Conservation (phyloP, 352 stramenopile species). For the Phytopythium cucurbitacearum region DNA sequence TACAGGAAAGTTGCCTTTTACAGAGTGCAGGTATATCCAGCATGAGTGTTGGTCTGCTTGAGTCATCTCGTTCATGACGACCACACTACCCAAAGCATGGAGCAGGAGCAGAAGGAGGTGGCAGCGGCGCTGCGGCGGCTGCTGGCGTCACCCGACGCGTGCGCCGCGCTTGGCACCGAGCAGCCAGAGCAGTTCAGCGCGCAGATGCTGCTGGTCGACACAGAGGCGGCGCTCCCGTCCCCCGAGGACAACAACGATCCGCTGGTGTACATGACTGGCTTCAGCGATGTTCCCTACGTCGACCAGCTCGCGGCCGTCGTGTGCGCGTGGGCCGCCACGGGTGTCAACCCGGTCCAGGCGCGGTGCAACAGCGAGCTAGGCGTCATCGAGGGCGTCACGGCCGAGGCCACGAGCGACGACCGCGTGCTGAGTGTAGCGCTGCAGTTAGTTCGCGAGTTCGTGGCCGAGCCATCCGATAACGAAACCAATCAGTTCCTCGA, state of each 20-base stretch:
- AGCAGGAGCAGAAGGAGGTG: background rate
- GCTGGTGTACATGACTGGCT: constrained; percentile 3
- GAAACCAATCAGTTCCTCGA: constrained; percentile 23
- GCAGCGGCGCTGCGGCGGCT: background rate
- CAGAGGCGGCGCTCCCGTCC: background rate
- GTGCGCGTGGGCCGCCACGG: constrained; percentile 24
- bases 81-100: background rate
- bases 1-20: too few species aligned
- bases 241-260: constrained; percentile 1
- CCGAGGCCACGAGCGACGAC: constrained; percentile 16
- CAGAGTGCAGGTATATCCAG: too few species aligned
- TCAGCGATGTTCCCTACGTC: constrained; percentile 25
- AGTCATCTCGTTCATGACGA: background rate
- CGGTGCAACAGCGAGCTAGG: background rate
- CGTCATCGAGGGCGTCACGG: constrained; percentile 2
- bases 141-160: background rate
- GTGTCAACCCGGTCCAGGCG: constrained; percentile 26
- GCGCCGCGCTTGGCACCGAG: constrained; percentile 26
- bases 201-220: constrained; percentile 27
- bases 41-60: too few species aligned
- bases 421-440: constrained; percentile 22
- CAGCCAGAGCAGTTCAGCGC: constrained; percentile 25
- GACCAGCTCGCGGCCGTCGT: constrained; percentile 44
- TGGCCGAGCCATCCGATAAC: constrained; percentile 1
- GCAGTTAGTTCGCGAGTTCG: constrained; percentile 14